phyloP scores from a whole-genome alignment of 176 grass and related monocot genomes.

The Saccharum officinarum region DNA sequence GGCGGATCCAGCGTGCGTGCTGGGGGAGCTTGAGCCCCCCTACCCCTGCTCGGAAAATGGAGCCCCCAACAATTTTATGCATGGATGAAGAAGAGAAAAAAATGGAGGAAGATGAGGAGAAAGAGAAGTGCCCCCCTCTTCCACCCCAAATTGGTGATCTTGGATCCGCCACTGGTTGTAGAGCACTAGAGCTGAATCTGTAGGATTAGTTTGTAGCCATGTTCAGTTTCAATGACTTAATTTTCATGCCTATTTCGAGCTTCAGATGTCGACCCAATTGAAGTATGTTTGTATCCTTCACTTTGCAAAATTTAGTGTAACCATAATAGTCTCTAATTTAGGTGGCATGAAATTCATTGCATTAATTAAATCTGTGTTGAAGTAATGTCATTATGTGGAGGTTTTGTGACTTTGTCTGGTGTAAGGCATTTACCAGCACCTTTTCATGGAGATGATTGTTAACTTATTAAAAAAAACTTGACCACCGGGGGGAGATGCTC shows the following conservation, averaged over 20 bases:
- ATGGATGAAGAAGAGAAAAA: not conserved
- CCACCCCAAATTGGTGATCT: not conserved
- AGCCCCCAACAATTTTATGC: not conserved
- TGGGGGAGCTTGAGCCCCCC: not conserved
- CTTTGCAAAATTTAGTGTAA: conserved; percentile 47
- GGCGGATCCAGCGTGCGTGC: not conserved
- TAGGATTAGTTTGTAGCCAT: conserved; percentile 44
- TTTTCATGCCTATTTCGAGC: conserved; percentile 36
- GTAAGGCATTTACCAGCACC: not conserved
- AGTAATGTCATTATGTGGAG: conserved; percentile 1
- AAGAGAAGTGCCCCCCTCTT: not conserved
- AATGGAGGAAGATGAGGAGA: not conserved
- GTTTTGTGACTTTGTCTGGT: conserved; percentile 28
- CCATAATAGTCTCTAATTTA: conserved; percentile 45
- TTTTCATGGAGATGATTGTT: not conserved
- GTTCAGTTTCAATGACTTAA: conserved; percentile 36
- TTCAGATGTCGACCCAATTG: conserved; percentile 11
- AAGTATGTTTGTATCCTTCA: conserved; percentile 32
- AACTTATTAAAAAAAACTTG: not conserved
- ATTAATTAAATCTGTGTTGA: conserved; percentile 1
- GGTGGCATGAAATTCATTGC: conserved; percentile 41
- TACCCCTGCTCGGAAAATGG: not conserved
- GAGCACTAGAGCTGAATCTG: conserved; percentile 13
- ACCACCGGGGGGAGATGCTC: not conserved
- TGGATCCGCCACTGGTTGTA: not conserved